Base-by-base conservation (phyloP, 2,329 filamentous ascomycete species). In the Trichoderma atrobrunneum region DNA sequence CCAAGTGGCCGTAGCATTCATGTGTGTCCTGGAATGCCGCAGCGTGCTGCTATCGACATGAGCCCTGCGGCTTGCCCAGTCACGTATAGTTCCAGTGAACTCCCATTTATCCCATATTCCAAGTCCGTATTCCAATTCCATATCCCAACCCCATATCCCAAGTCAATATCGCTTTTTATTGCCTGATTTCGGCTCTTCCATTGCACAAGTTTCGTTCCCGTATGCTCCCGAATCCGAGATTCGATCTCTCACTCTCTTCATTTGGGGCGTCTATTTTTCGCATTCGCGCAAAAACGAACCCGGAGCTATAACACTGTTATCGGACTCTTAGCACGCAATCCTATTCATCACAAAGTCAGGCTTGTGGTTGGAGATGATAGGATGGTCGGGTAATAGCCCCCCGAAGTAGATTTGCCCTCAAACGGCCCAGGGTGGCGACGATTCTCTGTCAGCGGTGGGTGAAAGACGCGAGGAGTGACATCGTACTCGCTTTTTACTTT, bases 401-500 rank as follows among this genome's bases (percentile, higher is more conserved):
- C 80, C 6, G 87, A 87, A 57, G 80, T 84, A 11, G 84, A 57
- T 75, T 88, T 89, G 71, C 85, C 85, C 68, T 89, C 87, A 74
- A 87, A 89, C 11, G 85, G 83, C 18, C 84, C 84, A 73, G 86
- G 76, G 32, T 81, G 82, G 21, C 78, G 78, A 48, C 79, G 79
- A 60, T 76, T 77, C 63, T 81, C 81, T 18, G 86, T 60, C 76
- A 80, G 75, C 32, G 80, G 76, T 1, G 83, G 82, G 0, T 84
- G 80, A 74, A 86, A 84, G 57, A 87, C 79, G 68, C 84, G 86
- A 1, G 86, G 84, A 10, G 87, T 82, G 36, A 81, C 77, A 7
- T 87, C 86, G 71, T 84, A 82, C 69, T 88, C 86, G 28, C 83
- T 79, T 77, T 88, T 88, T 56, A 87, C 81, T 75, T 87, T 87